Base-by-base conservation (phyloP, 371 early-diverging fungal genomes). In the Lichtheimia ornata region DNA sequence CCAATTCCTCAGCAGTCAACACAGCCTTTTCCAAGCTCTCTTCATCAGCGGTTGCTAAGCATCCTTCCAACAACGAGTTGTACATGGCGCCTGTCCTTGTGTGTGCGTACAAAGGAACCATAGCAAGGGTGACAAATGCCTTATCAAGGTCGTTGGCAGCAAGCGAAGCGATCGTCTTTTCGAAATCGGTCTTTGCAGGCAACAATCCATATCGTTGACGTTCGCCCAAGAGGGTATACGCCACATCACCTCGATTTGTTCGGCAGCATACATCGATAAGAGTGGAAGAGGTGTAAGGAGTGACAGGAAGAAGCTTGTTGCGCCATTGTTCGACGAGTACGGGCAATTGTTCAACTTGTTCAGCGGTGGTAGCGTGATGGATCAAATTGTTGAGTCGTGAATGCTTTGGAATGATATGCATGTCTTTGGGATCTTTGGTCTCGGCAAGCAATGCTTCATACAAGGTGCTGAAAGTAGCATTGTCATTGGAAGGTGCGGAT, bases 251-350 rank as follows among this genome's bases (percentile, higher is more conserved):
- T 2, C 70, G 61, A 24, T 63, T 64, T 11, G 65, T 66, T 42
- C 58, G 63, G 61, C 74, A 71, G 54, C 62, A 62, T 11, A 61
- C 52, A 17, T 65, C 65, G 50, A 75, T 58, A 40, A 75, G 17
- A 22, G 59, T 71, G 28, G 62, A 44, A 3, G 68, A 59, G 43
- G 70, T 62, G 47, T 24, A 44, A 24, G 62, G 44, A 2, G 70
- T 57, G 57, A 76, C 58, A n/a, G 74, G 79, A 1, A 79, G 53
- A 7, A 50, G 66, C 41, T 59, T 64, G 49, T 54, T 65, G 20
- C 79, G 74, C 79, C 79, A 79, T 53, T 79, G 76, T 28, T 69
- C 70, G 12, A 79, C 63, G 5, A 67, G 43, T 17, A 55, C 25
- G 2, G 79, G 76, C 24, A 79, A 18, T 28, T 61, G 52, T 25